A percentile compares a stretch with the other conserved stretches of the same genome.
phyloP scores from a whole-genome alignment of 163 green algal genomes.

The Scenedesmus sp. region DNA sequence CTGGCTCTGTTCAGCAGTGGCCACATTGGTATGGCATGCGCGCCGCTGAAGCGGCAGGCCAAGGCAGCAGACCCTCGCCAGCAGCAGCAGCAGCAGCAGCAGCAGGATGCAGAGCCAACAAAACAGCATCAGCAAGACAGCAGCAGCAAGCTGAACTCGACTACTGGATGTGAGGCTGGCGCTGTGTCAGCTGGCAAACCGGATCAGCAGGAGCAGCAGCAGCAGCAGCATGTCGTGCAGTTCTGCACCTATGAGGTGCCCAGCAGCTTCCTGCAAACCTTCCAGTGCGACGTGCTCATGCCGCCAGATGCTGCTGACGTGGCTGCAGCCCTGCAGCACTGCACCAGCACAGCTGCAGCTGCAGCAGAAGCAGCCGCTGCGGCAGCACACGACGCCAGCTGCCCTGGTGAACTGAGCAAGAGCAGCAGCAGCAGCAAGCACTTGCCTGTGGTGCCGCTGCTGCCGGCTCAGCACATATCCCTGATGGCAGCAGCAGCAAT shows the following conservation, averaged over 20 bases:
- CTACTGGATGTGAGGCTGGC: not conserved
- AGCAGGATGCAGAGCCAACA: constrained; percentile 11
- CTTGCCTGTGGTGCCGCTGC: not conserved
- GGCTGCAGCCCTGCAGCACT: not conserved
- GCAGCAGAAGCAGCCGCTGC: not conserved
- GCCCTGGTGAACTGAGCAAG: not conserved
- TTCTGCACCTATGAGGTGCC: constrained; percentile 15
- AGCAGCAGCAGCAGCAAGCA: constrained; percentile 5
- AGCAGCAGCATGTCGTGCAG: not conserved
- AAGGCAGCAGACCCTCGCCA: not conserved
- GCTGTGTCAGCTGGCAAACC: not conserved
- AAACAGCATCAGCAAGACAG: not conserved
- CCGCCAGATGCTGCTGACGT: not conserved
- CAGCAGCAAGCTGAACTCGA: not conserved
- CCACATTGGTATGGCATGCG: not conserved
- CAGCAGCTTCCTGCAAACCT: not conserved
- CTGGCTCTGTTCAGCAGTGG: not conserved
- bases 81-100: constrained; percentile 23
- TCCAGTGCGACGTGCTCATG: constrained; percentile 8
- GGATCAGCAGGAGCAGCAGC: not conserved
- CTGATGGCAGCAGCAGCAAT: constrained; percentile 43
- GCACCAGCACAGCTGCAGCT: not conserved
- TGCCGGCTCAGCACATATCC: constrained; percentile 34
- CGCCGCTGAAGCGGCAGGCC: not conserved
- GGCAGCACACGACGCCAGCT: not conserved